Base-by-base conservation (phyloP, 2,329 filamentous ascomycete species). In the Tympanopsis confertula region DNA sequence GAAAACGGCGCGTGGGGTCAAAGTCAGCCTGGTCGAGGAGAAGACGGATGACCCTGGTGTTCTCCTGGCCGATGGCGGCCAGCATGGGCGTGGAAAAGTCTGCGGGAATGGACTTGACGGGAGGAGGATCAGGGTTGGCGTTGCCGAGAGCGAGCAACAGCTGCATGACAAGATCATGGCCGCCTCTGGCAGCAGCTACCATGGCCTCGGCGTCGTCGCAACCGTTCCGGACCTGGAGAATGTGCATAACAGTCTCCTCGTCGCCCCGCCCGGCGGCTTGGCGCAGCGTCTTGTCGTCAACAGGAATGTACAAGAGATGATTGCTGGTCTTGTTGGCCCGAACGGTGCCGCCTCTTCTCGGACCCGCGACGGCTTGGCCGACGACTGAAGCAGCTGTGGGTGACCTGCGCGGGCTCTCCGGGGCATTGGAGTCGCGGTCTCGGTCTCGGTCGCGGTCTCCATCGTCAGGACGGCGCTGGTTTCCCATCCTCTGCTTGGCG, bases 81-180 rank as follows among this genome's bases (percentile, higher is more conserved):
- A 95, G 72, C 68, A 98, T 93, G 1, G 91, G 91, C 1, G 89
- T 96, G 37, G 88, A 82, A 50, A 84, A 80, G 40, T 91, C 87
- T 30, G 70, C 61, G 19, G 69, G 66, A 41, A 74, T 65, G 20
- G 70, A 68, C 5, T 65, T 50, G 35, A 87, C 58, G 12, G 84
- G 74, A 5, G 71, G 66, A 20, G 86, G 86, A 48, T 91, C 85
- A 0, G 73, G 68, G 38, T 75, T 73, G 12, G 72, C 71, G 36
- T 70, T 66, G 3, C 81, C 82, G 45, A 86, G 63, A 5, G 80
- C 81, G 30, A 86, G 58, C 36, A 87, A 59, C 19, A 94, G 71
- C 51, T 88, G 85, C 43, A 94, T 76, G 18, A 94, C 83, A 40
- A 89, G 76, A 48, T 88, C 80, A 51, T 98, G 89, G 1, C 91